These are phyloP conservation scores for Fusarium incarnatum DNA, from an alignment of 2,329 filamentous ascomycete species.

Conservation along the genomic window DNA sequence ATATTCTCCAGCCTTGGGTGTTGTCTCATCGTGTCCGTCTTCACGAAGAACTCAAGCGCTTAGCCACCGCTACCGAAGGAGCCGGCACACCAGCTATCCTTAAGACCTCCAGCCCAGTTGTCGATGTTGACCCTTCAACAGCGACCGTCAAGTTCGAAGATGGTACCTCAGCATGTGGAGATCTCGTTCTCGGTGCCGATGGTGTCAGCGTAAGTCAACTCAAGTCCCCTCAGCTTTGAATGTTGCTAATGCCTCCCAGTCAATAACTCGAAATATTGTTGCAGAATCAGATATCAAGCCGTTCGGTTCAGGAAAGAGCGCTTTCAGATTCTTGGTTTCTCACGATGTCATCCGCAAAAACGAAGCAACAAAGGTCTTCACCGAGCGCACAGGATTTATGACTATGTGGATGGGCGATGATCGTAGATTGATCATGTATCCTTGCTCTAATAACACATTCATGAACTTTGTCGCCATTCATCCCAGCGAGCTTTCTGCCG, in stretches of 20 bases:
- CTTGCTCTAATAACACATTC: constrained; percentile 56
- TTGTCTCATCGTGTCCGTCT: constrained; percentile 64
- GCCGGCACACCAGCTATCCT: constrained; percentile 53
- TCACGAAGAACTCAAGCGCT: constrained; percentile 61
- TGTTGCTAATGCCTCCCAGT: not conserved
- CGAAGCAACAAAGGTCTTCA: constrained; percentile 29
- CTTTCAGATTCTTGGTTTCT: constrained; percentile 66
- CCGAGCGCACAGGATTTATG: constrained; percentile 22
- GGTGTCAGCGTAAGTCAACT: constrained; percentile 58
- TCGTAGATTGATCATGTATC: constrained; percentile 60
- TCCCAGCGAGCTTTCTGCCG: constrained; percentile 46
- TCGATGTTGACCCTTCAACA: constrained; percentile 55
- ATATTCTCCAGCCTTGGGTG: constrained; percentile 52
- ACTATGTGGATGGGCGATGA: constrained; percentile 57
- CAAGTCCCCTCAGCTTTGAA: not conserved
- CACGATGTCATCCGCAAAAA: constrained; percentile 50
- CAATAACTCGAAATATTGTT: constrained; percentile 42
- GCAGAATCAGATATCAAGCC: constrained; percentile 45
- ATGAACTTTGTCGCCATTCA: constrained; percentile 66
- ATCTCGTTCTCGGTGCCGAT: constrained; percentile 66
- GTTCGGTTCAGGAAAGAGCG: constrained; percentile 63
- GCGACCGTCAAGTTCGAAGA: constrained; percentile 59
- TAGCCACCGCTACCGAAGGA: constrained; percentile 54
- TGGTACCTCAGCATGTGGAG: constrained; percentile 57
- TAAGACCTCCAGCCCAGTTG: constrained; percentile 56